Evolutionary conservation across 352 stramenopile genomes (phyloP).

Genomic region (Pythium myriotylum): DNA sequence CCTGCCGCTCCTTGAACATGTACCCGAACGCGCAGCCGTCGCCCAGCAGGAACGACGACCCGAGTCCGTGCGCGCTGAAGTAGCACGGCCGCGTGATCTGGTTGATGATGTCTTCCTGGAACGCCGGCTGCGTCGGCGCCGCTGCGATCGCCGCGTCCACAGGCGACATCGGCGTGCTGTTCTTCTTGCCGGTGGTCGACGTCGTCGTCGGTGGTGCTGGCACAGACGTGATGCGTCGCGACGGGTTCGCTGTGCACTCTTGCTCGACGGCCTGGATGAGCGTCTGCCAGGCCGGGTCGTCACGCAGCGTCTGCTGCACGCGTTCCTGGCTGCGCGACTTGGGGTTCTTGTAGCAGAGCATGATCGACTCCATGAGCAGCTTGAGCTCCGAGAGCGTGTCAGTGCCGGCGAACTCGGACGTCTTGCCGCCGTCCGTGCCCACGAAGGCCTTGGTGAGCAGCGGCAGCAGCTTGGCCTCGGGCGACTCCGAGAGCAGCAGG

Average conservation of each 20-base stretch:
- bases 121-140: slow-evolving; percentile 60
- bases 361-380: slow-evolving; percentile 77
- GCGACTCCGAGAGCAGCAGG: slow-evolving; percentile 55
- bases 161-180: not conserved
- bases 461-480: slow-evolving; percentile 57
- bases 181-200: not conserved
- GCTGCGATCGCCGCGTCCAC: slow-evolving; percentile 3
- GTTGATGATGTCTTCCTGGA: slow-evolving; percentile 89
- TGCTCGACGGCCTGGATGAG: slow-evolving; percentile 58
- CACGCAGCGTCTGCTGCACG: slow-evolving; percentile 54
- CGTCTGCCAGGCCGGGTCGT: slow-evolving; percentile 55
- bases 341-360: slow-evolving; percentile 73
- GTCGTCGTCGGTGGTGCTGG: slow-evolving; percentile 24
- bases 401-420: slow-evolving; percentile 45
- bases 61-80: slow-evolving; percentile 79
- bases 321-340: slow-evolving; percentile 76
- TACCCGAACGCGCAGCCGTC: slow-evolving; percentile 87
- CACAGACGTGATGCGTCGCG: slow-evolving; percentile 57
- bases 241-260: slow-evolving; percentile 46
- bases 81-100: slow-evolving; percentile 87
- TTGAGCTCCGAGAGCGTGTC: slow-evolving; percentile 83
- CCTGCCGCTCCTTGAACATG: slow-evolving; percentile 76
- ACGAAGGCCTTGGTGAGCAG: slow-evolving; percentile 69
- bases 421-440: slow-evolving; percentile 40
- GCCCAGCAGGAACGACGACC: slow-evolving; percentile 83